Conservation (phyloP, 2,329 filamentous ascomycete genomes). For the Chrysosporium queenslandicum region DNA sequence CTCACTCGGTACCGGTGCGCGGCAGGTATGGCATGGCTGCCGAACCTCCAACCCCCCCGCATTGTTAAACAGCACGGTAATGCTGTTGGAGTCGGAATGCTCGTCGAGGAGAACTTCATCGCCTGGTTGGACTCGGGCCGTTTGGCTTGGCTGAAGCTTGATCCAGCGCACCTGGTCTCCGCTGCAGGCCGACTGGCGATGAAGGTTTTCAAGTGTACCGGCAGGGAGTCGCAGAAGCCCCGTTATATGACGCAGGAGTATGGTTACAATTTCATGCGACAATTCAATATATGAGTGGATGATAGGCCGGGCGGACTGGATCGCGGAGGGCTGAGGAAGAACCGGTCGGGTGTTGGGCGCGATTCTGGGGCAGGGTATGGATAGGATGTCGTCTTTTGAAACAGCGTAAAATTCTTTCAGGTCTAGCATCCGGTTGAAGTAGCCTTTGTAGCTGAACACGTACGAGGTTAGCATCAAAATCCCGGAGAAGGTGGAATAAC, state of each 20-base stretch:
- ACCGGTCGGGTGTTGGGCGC: neutral
- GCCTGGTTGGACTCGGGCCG: neutral
- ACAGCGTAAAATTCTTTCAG: constrained; percentile 15
- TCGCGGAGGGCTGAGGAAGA: constrained; percentile 7
- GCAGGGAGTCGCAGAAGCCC: constrained; percentile 8
- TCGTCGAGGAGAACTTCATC: constrained; percentile 14
- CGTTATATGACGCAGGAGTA: constrained; percentile 10
- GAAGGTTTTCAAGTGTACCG: constrained; percentile 9
- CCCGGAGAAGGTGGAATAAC: too few species aligned
- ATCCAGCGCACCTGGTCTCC: constrained; percentile 16
- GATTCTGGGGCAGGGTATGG: neutral
- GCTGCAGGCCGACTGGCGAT: constrained; percentile 11
- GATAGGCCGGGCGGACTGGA: constrained; percentile 6
- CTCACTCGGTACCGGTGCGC: neutral
- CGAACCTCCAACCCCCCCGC: constrained; percentile 12
- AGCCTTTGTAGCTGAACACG: constrained; percentile 13
- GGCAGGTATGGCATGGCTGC: neutral
- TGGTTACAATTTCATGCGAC: constrained; percentile 11
- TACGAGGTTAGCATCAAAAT: neutral
- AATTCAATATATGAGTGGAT: constrained; percentile 11
- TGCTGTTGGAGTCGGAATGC: constrained; percentile 14
- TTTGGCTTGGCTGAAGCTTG: constrained; percentile 12
- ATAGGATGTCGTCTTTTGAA: constrained; percentile 15
- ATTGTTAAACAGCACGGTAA: constrained; percentile 15
- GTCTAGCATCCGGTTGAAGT: constrained; percentile 13